phyloP scores from a whole-genome alignment of 2,329 filamentous ascomycete genomes.

The Exophiala calicioides region DNA sequence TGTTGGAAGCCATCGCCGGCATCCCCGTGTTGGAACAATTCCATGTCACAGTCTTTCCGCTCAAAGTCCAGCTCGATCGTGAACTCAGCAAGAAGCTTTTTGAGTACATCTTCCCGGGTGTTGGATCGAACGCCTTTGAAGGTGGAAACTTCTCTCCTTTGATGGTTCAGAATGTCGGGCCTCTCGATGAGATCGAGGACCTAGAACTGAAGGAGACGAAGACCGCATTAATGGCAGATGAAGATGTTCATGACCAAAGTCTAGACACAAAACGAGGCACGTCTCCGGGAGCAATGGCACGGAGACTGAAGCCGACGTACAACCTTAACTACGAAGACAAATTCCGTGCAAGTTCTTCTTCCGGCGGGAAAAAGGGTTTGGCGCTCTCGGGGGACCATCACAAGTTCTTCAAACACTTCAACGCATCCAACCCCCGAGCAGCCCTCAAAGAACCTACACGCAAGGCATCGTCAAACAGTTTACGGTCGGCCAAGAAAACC shows the following conservation, averaged over 20 bases:
- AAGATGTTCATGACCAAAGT: constrained; percentile 28
- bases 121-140: constrained; percentile 59
- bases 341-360: constrained; percentile 8
- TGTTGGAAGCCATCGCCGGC: constrained; percentile 95
- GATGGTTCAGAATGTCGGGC: constrained; percentile 55
- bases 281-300: constrained; percentile 73
- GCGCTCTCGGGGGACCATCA: constrained; percentile 26
- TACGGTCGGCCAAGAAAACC: constrained; percentile 40
- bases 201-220: constrained; percentile 51
- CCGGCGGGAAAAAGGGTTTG: constrained; percentile 24
- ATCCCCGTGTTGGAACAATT: constrained; percentile 98
- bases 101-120: constrained; percentile 94
- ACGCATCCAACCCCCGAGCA: constrained; percentile 20
- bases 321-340: constrained; percentile 20
- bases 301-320: constrained; percentile 80
- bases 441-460: constrained; percentile 17
- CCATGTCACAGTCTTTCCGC: constrained; percentile 87
- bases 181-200: constrained; percentile 42
- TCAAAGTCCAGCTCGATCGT: constrained; percentile 90
- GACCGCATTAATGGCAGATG: constrained; percentile 36
- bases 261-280: constrained; percentile 56
- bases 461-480: constrained; percentile 35
- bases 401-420: constrained; percentile 30
- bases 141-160: constrained; percentile 53
- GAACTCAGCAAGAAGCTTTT: constrained; percentile 92